Conservation (phyloP, 345 rosid species). For the Linum trigynum region DNA sequence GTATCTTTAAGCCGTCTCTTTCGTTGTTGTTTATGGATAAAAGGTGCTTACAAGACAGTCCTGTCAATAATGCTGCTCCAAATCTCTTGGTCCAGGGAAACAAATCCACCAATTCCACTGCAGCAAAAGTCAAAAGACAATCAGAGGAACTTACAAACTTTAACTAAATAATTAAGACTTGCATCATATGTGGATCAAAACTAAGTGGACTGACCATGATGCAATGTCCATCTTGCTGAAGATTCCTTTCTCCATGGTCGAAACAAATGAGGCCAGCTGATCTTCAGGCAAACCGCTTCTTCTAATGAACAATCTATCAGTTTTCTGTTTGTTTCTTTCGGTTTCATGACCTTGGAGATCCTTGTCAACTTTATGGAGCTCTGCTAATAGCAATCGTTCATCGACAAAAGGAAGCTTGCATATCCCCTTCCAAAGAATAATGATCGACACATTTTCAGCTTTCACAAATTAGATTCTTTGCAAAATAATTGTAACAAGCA, state of each 20-base stretch:
- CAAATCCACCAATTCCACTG: slow-evolving; percentile 15
- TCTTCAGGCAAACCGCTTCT: slow-evolving; percentile 1
- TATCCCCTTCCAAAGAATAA: slow-evolving; percentile 14
- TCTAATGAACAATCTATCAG: slow-evolving; percentile 10
- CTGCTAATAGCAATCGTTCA: slow-evolving; percentile 15
- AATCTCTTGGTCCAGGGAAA: background rate
- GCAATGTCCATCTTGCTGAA: background rate
- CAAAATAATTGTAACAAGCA: background rate
- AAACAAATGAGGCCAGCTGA: background rate
- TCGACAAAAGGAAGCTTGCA: slow-evolving; percentile 24
- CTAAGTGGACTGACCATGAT: slow-evolving; percentile 3
- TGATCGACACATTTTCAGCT: too few relatives aligned
- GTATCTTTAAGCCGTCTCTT: background rate
- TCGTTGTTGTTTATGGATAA: background rate
- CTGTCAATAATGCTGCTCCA: background rate
- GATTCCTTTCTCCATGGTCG: background rate
- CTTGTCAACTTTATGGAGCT: slow-evolving; percentile 8
- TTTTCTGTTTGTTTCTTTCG: slow-evolving; percentile 10
- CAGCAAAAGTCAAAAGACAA: background rate
- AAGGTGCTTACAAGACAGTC: background rate
- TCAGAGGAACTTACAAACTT: too few relatives aligned
- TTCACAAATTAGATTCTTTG: too few relatives aligned
- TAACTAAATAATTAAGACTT: background rate
- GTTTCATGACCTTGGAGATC: slow-evolving; percentile 13
- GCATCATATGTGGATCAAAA: background rate